phyloP scores from a whole-genome alignment of 768 basidiomycete species.

The Podaxis sp. region DNA sequence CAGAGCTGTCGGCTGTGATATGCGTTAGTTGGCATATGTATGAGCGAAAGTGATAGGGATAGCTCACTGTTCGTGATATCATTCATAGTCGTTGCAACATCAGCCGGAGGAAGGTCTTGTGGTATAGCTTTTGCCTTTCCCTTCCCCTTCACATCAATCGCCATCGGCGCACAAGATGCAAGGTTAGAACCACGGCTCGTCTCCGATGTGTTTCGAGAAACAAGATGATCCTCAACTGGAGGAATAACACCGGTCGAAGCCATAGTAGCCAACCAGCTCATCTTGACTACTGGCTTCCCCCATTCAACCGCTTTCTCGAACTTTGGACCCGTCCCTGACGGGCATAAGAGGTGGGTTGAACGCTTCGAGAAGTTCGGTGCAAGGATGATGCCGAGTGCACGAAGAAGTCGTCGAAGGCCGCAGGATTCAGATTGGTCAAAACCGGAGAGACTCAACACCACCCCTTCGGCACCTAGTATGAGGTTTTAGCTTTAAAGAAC shows the following conservation, averaged over 20 bases:
- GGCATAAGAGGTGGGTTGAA: slow-evolving; percentile 82
- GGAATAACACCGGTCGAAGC: slow-evolving; percentile 53
- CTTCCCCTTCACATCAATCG: slow-evolving; percentile 27
- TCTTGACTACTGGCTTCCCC: slow-evolving; percentile 69
- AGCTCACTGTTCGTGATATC: slow-evolving; percentile 50
- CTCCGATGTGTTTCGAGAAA: slow-evolving; percentile 17
- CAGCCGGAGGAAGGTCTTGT: slow-evolving; percentile 13
- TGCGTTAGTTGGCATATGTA: not conserved
- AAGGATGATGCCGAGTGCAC: slow-evolving; percentile 61
- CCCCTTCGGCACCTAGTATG: slow-evolving; percentile 49
- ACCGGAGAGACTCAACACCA: slow-evolving; percentile 73
- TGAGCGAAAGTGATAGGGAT: not conserved
- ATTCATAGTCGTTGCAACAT: slow-evolving; percentile 30
- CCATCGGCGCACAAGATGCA: slow-evolving; percentile 7
- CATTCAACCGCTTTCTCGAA: slow-evolving; percentile 79
- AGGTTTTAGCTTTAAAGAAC: not conserved
- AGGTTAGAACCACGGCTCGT: not conserved
- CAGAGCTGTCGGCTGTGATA: slow-evolving; percentile 13
- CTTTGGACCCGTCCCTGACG: slow-evolving; percentile 67
- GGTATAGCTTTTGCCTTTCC: slow-evolving; percentile 28
- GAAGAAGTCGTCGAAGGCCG: slow-evolving; percentile 64
- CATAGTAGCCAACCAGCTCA: slow-evolving; percentile 69
- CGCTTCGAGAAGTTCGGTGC: slow-evolving; percentile 61
- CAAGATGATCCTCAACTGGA: slow-evolving; percentile 30
- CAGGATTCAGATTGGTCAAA: slow-evolving; percentile 68